phyloP scores from a whole-genome alignment of 345 rosid genomes.

The Kandelia obovata region DNA sequence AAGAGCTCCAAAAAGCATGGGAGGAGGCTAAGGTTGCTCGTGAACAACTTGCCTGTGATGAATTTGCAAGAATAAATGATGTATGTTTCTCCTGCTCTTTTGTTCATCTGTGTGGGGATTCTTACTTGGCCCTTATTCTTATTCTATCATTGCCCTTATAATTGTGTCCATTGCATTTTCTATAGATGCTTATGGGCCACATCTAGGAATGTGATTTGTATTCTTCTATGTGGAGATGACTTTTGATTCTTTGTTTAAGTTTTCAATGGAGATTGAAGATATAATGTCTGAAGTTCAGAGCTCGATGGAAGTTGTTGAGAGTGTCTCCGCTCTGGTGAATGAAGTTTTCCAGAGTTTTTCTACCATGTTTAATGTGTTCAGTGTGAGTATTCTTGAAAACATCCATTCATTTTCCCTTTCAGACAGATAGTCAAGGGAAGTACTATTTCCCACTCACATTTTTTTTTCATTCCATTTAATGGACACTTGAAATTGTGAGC shows the following conservation, averaged over 20 bases:
- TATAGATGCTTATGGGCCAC: neutral
- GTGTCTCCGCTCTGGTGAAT: slow-evolving; percentile 44
- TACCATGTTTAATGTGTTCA: slow-evolving; percentile 33
- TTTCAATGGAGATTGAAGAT: slow-evolving; percentile 54
- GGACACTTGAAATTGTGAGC: neutral
- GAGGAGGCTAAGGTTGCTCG: slow-evolving; percentile 56
- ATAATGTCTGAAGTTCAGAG: slow-evolving; percentile 47
- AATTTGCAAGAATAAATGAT: slow-evolving; percentile 32
- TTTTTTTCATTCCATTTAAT: neutral
- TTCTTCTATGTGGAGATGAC: slow-evolving; percentile 31
- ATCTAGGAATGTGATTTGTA: slow-evolving; percentile 19
- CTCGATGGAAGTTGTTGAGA: slow-evolving; percentile 41
- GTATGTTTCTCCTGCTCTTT: slow-evolving; percentile 29
- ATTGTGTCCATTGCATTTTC: neutral
- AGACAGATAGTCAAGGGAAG: neutral
- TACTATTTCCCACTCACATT: neutral
- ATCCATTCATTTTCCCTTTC: neutral
- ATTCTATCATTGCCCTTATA: slow-evolving; percentile 3
- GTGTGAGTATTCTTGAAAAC: slow-evolving; percentile 45
- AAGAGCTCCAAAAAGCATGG: slow-evolving; percentile 59
- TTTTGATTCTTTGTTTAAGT: slow-evolving; percentile 34
- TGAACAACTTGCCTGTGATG: slow-evolving; percentile 48
- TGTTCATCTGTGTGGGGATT: slow-evolving; percentile 16
- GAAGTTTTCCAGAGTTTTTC: slow-evolving; percentile 60
- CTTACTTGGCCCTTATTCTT: slow-evolving; percentile 10